Evolutionary conservation across 345 rosid genomes (phyloP).

Genomic region (Eucalyptus pauciflora): DNA sequence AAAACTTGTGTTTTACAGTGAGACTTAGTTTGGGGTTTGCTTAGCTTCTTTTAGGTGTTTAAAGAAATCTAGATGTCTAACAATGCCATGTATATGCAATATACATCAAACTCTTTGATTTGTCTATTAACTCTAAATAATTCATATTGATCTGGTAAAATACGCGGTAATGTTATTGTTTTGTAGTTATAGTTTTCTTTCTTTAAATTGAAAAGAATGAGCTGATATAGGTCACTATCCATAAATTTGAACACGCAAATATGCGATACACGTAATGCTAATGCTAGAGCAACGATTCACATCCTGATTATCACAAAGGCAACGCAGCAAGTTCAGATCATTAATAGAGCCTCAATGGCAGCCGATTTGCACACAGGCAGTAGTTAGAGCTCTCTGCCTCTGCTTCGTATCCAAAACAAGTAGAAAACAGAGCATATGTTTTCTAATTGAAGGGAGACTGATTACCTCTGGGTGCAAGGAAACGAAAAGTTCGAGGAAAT

Average conservation of each 20-base stretch:
- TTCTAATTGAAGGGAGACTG: not conserved
- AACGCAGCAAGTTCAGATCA: not conserved
- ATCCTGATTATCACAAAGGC: not conserved
- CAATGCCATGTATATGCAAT: too few relatives aligned
- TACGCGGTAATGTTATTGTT: not conserved
- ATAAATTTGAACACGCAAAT: too few relatives aligned
- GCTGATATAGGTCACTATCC: too few relatives aligned
- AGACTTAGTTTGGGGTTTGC: not conserved
- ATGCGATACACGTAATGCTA: not conserved
- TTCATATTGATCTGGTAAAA: not conserved
- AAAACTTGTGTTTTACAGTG: not conserved
- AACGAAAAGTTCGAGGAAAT: not conserved
- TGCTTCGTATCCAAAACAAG: not conserved
- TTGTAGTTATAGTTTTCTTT: not conserved
- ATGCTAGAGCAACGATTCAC: not conserved
- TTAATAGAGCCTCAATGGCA: not conserved
- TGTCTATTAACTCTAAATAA: not conserved
- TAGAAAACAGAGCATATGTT: not conserved
- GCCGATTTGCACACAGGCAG: not conserved
- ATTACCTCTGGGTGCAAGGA: not conserved
- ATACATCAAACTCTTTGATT: not conserved
- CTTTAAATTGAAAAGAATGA: too few relatives aligned
- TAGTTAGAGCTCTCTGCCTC: not conserved
- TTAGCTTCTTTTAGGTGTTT: not conserved
- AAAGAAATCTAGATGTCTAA: not conserved